Evolutionary conservation across 768 basidiomycete species (phyloP).

Genomic region (Epithele typhae): DNA sequence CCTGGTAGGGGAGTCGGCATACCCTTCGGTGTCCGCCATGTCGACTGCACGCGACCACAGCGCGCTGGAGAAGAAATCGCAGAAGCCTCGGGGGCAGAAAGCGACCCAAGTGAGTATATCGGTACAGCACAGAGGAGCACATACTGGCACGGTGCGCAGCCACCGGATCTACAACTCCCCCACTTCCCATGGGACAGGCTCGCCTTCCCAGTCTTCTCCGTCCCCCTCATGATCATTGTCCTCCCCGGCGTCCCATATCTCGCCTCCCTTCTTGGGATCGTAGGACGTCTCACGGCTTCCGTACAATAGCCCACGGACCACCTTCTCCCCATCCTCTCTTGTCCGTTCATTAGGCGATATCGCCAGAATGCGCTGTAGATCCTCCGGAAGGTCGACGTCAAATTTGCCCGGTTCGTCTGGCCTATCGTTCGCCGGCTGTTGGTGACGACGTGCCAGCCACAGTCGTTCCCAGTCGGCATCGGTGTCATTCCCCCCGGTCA

Average conservation of each 20-base stretch:
- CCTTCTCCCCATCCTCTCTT: conserved; percentile 35
- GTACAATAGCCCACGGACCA: conserved; percentile 59
- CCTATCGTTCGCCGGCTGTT: too few relatives aligned
- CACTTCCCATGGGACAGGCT: conserved; percentile 77
- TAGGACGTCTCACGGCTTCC: conserved; percentile 53
- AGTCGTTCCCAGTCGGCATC: conserved; percentile 19
- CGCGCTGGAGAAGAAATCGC: not conserved
- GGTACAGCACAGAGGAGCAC: conserved; percentile 11
- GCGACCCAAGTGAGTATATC: conserved; percentile 14
- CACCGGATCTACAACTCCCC: conserved; percentile 62
- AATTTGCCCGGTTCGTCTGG: conserved; percentile 28
- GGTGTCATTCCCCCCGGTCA: conserved; percentile 6
- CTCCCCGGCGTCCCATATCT: conserved; percentile 38
- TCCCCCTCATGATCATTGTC: conserved; percentile 39
- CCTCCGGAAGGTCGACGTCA: conserved; percentile 60
- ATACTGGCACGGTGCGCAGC: conserved; percentile 12
- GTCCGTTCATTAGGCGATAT: conserved; percentile 38
- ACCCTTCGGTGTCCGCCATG: not conserved
- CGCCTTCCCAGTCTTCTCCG: conserved; percentile 64
- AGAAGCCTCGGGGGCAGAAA: not conserved
- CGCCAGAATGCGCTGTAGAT: conserved; percentile 60
- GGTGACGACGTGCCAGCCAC: not conserved
- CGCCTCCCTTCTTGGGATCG: conserved; percentile 62
- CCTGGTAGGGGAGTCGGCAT: conserved; percentile 4
- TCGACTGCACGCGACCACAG: conserved; percentile 11